Evolutionary conservation across 768 basidiomycete genomes (phyloP).

Genomic region (Lentinula aciculospora): DNA sequence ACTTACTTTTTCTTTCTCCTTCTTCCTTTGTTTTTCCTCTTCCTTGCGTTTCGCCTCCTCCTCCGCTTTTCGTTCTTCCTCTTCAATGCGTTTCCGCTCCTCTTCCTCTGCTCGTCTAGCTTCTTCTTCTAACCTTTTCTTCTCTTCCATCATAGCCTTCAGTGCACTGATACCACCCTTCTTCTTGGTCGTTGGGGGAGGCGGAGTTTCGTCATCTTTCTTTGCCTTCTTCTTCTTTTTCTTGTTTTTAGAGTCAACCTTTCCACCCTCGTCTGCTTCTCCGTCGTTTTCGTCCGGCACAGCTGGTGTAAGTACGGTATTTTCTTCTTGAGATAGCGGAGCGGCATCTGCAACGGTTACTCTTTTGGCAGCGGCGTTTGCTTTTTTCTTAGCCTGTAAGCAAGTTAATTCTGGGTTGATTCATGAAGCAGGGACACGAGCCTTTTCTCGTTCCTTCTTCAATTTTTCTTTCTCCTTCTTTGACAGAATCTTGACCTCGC

Average conservation of each 20-base stretch:
- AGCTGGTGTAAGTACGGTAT: constrained; percentile 19
- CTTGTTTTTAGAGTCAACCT: constrained; percentile 57
- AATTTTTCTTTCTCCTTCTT: constrained; percentile 97
- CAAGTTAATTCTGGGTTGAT: constrained; percentile 5
- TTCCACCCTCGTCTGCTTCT: constrained; percentile 60
- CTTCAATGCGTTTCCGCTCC: constrained; percentile 75
- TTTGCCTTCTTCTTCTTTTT: constrained; percentile 88
- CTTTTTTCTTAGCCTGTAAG: constrained; percentile 87
- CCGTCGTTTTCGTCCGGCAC: constrained; percentile 50
- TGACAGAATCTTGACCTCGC: constrained; percentile 64
- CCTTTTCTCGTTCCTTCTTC: constrained; percentile 98
- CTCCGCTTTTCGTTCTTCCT: constrained; percentile 74
- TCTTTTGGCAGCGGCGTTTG: constrained; percentile 86
- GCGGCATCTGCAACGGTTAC: constrained; percentile 27
- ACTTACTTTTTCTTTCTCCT: constrained; percentile 83
- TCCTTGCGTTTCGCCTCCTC: constrained; percentile 77
- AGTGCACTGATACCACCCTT: constrained; percentile 78
- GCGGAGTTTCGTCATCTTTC: constrained; percentile 43
- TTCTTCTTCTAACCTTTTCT: constrained; percentile 85
- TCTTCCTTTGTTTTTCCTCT: constrained; percentile 77
- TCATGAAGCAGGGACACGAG: constrained; percentile 1
- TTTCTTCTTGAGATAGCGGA: constrained; percentile 18
- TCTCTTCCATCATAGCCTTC: constrained; percentile 89
- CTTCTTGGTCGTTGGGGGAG: constrained; percentile 51
- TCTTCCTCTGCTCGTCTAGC: constrained; percentile 67